Conservation (phyloP, 2,329 filamentous ascomycete genomes). For the Rosellinia necatrix region DNA sequence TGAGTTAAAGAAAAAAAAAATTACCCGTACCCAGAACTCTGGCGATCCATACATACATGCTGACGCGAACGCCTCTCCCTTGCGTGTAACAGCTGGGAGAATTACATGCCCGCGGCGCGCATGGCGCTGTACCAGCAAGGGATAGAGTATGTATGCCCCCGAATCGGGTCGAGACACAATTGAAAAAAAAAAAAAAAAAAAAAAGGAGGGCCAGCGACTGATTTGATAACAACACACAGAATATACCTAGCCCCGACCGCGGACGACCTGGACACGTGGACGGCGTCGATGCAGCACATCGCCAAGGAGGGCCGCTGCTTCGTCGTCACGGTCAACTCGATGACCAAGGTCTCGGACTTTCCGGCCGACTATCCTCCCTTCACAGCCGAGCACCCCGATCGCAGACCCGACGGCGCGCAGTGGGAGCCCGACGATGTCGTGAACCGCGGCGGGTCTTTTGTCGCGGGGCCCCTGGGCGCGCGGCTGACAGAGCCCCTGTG, state of each 20-base stretch:
- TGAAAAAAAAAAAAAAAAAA: no score
- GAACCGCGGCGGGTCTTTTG: conserved; percentile 47
- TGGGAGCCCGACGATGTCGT: conserved; percentile 46
- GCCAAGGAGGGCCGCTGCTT: conserved; percentile 52
- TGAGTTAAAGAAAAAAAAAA: conserved; percentile 19
- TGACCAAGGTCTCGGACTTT: conserved; percentile 48
- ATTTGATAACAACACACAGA: conserved; percentile 29
- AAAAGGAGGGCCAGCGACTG: neutral
- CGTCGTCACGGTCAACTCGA: conserved; percentile 48
- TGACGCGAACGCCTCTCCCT: neutral
- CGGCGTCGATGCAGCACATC: conserved; percentile 49
- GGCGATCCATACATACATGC: no score
- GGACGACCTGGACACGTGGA: conserved; percentile 43
- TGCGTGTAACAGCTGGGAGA: conserved; percentile 44
- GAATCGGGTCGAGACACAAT: no score
- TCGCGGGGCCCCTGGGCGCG: conserved; percentile 47
- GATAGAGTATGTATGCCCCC: conserved; percentile 41
- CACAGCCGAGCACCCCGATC: conserved; percentile 44
- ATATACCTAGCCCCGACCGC: conserved; percentile 43
- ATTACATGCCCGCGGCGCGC: conserved; percentile 50
- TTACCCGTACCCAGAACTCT: neutral
- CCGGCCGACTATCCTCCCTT: conserved; percentile 49
- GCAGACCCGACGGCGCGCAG: conserved; percentile 43
- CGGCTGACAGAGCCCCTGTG: conserved; percentile 46
- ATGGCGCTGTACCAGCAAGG: conserved; percentile 49